Percentiles rank a stretch among this genome's conserved stretches.
Conservation (phyloP, 2,329 filamentous ascomycete species). For the Aphanocladium album region DNA sequence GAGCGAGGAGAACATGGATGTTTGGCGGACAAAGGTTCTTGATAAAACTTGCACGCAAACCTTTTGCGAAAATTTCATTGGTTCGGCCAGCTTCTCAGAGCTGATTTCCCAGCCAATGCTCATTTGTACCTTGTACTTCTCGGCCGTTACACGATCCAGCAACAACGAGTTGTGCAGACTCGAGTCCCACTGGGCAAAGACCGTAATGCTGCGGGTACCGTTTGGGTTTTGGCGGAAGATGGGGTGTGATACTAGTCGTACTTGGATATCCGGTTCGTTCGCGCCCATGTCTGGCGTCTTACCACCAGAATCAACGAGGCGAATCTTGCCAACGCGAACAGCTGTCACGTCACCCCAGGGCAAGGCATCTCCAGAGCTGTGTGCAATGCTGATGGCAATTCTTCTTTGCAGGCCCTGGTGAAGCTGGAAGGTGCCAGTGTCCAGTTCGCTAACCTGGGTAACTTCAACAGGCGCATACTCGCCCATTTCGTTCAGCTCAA, state of each 20-base stretch:
- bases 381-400: constrained; percentile 80
- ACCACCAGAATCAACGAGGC: constrained; percentile 77
- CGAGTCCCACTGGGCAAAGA: constrained; percentile 95
- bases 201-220: constrained; percentile 78
- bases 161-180: constrained; percentile 87
- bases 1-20: constrained; percentile 79
- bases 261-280: constrained; percentile 64
- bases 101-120: constrained; percentile 80
- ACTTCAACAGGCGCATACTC: constrained; percentile 92
- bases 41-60: constrained; percentile 79
- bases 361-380: constrained; percentile 81
- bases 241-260: constrained; percentile 75
- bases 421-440: constrained; percentile 87
- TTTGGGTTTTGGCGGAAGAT: constrained; percentile 81
- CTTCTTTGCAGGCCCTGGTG: constrained; percentile 91
- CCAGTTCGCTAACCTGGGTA: constrained; percentile 75
- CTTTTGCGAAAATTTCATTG: constrained; percentile 81
- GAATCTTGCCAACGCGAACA: constrained; percentile 74
- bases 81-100: constrained; percentile 77
- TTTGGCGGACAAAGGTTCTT: constrained; percentile 76
- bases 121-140: constrained; percentile 88
- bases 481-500: constrained; percentile 87
- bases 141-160: constrained; percentile 88
- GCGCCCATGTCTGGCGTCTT: constrained; percentile 76
- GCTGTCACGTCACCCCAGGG: constrained; percentile 81